Percentiles rank a stretch among this genome's conserved stretches.
Conservation (phyloP, 352 stramenopile species). For the Globisporangium emineosum region DNA sequence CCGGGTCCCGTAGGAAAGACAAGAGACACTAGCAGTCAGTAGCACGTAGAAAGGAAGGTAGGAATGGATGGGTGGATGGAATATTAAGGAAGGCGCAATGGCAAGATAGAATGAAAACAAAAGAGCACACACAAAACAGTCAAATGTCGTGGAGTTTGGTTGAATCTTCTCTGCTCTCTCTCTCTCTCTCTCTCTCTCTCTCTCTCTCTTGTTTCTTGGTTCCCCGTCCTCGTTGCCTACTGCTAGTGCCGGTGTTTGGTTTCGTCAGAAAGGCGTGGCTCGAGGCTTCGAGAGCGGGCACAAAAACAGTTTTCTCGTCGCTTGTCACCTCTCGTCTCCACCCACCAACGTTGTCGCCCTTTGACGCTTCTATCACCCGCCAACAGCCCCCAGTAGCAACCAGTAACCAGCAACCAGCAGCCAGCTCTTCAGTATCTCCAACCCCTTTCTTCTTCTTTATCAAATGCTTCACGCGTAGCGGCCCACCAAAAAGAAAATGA, state of each 20-base stretch:
- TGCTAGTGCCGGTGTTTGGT: background rate
- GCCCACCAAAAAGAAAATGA: conserved; percentile 89
- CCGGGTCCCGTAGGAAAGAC: background rate
- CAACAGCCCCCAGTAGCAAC: background rate
- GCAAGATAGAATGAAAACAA: conserved; percentile 10
- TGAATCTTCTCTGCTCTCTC: background rate
- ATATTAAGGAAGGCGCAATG: conserved; percentile 2
- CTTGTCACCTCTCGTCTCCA: background rate
- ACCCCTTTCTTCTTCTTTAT: background rate
- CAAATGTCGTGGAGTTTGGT: background rate
- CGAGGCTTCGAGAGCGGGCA: background rate
- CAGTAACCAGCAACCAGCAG: no score
- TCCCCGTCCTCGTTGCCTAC: background rate
- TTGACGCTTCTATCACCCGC: conserved; percentile 8
- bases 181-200: background rate
- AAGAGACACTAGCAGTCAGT: background rate
- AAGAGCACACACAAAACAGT: conserved; percentile 1
- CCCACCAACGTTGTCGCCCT: background rate
- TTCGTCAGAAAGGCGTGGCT: background rate
- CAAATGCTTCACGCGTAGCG: conserved; percentile 65
- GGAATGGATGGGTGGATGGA: background rate
- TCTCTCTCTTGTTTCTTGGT: background rate
- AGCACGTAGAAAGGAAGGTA: no score
- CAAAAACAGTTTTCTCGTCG: background rate
- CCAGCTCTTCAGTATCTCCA: background rate